Evolutionary conservation across 2,329 filamentous ascomycete genomes (phyloP), one percentile per base, ranked within the genome.

Genomic region (Colletotrichum viniferum): DNA sequence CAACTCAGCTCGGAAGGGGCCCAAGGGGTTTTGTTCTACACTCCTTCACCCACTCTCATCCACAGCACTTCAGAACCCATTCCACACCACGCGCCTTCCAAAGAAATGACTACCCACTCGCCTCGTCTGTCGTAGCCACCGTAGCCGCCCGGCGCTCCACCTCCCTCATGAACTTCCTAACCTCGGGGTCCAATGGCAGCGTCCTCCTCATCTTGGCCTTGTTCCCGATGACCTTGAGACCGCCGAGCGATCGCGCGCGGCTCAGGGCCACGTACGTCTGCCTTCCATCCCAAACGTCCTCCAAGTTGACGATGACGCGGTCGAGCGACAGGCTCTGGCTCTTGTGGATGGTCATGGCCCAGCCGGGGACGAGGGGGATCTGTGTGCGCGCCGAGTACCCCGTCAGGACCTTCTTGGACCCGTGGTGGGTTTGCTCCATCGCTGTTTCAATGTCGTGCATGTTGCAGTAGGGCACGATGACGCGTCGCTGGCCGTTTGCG

Each of bases 291-390:
- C 92, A 93, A 0, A 86, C 86, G 9, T 81, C 80, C 1, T 80
- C 79, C 6, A 93, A 79, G 78, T 93, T 83, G 3, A 93, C 90
- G 3, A 88, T 85, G 3, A 91, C 90, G 5, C 86, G 86, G 26
- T 92, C 88, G 5, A 94, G 83, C 2, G 91, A 92, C 86, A 93
- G 89, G 4, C 91, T 90, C 82, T 93, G 90, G 6, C 87, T 87
- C 80, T 92, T 93, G 80, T 94, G 92, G 3, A 92, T 88, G 0
- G 88, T 93, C 79, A 93, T 87, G 0, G 92, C 92, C 89, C 91
- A 94, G 0, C 88, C 92, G 0, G 91, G 85, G 2, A 87, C 82
- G 0, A 94, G 84, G 0, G 92, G 92, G 9, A 94, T 86, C 78
- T 93, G 92, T 1, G 91, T 91, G 18, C 92, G 85, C 2, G 85